These are phyloP conservation scores for Lecanicillium sp. DNA, from an alignment of 2,329 filamentous ascomycete genomes.

Conservation along the genomic window DNA sequence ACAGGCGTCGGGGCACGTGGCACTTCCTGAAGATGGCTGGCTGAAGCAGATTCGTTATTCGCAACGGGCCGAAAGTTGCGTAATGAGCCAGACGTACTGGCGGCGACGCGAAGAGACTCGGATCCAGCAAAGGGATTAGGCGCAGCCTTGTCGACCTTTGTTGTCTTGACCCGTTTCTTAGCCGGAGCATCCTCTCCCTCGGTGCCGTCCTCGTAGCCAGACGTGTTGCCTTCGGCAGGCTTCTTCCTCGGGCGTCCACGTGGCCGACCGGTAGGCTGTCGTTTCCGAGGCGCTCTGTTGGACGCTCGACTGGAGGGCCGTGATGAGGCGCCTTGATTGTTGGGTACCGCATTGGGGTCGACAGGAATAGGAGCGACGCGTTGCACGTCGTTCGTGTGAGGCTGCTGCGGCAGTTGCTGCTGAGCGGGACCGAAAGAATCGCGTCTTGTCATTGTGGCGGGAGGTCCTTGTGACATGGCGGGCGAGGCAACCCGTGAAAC, in stretches of 20 bases:
- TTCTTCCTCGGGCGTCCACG: conserved; percentile 52
- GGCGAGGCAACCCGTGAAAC: conserved; percentile 32
- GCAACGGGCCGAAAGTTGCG: conserved; percentile 73
- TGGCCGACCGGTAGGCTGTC: conserved; percentile 47
- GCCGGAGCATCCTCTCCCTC: conserved; percentile 50
- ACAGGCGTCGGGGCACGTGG: conserved; percentile 73
- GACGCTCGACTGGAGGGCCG: conserved; percentile 57
- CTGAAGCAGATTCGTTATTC: conserved; percentile 35
- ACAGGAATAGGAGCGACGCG: conserved; percentile 31
- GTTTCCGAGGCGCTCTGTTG: conserved; percentile 34
- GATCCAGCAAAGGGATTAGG: conserved; percentile 66
- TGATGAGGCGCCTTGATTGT: conserved; percentile 33
- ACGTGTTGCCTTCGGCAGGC: conserved; percentile 59
- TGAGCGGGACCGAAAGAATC: conserved; percentile 23
- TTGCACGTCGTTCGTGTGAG: conserved; percentile 24
- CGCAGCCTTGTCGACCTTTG: conserved; percentile 65
- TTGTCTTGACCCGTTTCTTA: conserved; percentile 73
- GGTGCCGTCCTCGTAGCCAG: conserved; percentile 63
- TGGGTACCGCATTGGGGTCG: conserved; percentile 18
- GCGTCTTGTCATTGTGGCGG: conserved; percentile 18
- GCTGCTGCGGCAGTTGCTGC: conserved; percentile 16
- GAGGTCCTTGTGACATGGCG: conserved; percentile 29
- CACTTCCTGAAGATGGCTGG: conserved; percentile 60
- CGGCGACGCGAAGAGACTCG: conserved; percentile 81
- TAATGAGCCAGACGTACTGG: conserved; percentile 83